These are phyloP conservation scores for Phytopythium chamaehyphon DNA, from an alignment of 352 stramenopile species.

Conservation along the genomic window DNA sequence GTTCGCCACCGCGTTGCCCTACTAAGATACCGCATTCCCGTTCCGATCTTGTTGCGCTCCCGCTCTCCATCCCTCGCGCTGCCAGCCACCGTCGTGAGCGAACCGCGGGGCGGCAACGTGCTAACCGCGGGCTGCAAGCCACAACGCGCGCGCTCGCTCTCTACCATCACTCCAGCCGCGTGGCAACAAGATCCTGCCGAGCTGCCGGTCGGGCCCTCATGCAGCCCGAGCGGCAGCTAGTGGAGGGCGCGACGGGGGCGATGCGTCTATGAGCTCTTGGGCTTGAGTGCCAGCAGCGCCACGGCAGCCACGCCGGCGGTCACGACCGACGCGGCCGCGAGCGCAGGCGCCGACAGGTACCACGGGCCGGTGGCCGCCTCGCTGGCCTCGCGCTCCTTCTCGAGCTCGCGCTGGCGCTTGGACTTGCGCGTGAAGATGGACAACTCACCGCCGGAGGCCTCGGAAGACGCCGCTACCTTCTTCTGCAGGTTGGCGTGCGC, in stretches of 20 bases:
- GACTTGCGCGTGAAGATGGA: slow-evolving; percentile 77
- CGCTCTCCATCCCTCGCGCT: too few relatives aligned
- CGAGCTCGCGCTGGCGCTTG: slow-evolving; percentile 35
- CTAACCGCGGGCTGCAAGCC: not conserved
- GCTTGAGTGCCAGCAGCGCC: slow-evolving; percentile 55
- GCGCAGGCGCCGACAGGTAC: slow-evolving; percentile 52
- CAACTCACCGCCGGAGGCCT: slow-evolving; percentile 16
- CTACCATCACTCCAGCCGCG: not conserved
- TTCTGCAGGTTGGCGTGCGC: slow-evolving; percentile 15
- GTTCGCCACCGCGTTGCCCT: too few relatives aligned
- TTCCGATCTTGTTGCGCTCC: too few relatives aligned
- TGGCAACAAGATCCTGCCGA: too few relatives aligned
- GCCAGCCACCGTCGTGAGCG: too few relatives aligned
- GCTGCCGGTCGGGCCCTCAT: too few relatives aligned
- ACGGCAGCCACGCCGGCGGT: slow-evolving; percentile 64
- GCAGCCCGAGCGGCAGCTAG: too few relatives aligned
- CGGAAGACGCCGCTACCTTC: too few relatives aligned
- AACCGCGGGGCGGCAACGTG: not conserved
- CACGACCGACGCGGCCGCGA: slow-evolving; percentile 66
- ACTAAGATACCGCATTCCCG: too few relatives aligned
- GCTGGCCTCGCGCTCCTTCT: slow-evolving; percentile 9
- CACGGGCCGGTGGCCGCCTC: slow-evolving; percentile 30
- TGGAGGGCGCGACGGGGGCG: not conserved
- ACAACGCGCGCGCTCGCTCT: not conserved
- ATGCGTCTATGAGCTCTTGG: slow-evolving; percentile 35